phyloP scores from a whole-genome alignment of 202 grass and related monocot species.

The Carex arenaria region DNA sequence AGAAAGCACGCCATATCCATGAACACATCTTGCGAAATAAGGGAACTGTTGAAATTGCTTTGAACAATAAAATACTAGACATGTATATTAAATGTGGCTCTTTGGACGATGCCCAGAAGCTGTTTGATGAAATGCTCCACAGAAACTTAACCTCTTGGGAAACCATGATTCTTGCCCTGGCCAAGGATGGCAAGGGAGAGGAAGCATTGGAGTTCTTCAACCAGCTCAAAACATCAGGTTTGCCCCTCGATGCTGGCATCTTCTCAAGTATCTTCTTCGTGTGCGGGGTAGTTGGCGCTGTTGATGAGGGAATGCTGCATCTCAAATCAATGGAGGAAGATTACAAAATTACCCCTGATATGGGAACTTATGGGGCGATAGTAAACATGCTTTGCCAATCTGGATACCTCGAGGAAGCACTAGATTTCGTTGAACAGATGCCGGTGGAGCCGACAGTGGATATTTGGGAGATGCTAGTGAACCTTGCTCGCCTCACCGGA shows the following conservation, averaged over 20 bases:
- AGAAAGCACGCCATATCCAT: conserved; percentile 61
- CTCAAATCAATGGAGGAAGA: conserved; percentile 91
- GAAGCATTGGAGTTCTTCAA: conserved; percentile 70
- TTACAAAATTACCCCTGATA: conserved; percentile 64
- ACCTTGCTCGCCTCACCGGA: conserved; percentile 70
- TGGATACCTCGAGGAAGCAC: conserved; percentile 81
- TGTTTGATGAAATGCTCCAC: conserved; percentile 61
- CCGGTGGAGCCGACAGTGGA: conserved; percentile 68
- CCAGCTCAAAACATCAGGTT: conserved; percentile 53
- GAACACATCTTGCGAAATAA: conserved; percentile 41
- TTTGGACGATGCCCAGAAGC: conserved; percentile 59
- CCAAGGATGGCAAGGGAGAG: conserved; percentile 68
- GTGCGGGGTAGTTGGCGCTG: conserved; percentile 72
- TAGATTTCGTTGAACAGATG: conserved; percentile 81
- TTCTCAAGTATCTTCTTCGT: conserved; percentile 61
- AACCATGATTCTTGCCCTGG: conserved; percentile 75
- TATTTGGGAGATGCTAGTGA: conserved; percentile 84
- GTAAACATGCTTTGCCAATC: conserved; percentile 85
- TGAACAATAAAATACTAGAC: conserved; percentile 76
- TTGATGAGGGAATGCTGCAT: conserved; percentile 92
- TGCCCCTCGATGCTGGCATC: conserved; percentile 56
- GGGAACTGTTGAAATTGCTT: conserved; percentile 32
- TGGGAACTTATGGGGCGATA: conserved; percentile 72
- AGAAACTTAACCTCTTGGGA: conserved; percentile 72
- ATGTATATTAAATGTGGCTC: conserved; percentile 90